phyloP scores from a whole-genome alignment of 164 flowering plant species.

The Warburgia ugandensis region DNA sequence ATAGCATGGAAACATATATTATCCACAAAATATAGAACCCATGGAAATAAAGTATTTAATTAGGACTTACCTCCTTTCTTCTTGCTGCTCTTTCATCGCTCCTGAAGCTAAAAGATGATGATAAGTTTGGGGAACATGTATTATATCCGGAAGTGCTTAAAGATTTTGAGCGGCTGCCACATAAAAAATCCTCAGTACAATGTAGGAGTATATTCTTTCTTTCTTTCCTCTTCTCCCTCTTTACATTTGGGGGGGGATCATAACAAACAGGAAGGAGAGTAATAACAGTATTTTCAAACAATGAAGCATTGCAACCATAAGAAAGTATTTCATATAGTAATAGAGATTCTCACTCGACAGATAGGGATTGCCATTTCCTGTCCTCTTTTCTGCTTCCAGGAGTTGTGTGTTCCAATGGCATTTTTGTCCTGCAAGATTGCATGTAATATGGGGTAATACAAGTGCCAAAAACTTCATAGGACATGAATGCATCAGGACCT shows the following conservation, averaged over 20 bases:
- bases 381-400: slow-evolving; percentile 22
- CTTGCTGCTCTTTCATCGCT: slow-evolving; percentile 86
- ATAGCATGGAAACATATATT: background rate
- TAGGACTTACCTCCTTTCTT: slow-evolving; percentile 68
- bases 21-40: background rate
- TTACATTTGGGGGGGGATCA: background rate
- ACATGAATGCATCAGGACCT: background rate
- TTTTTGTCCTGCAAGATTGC: slow-evolving; percentile 29
- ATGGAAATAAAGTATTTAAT: background rate
- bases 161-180: slow-evolving; percentile 28
- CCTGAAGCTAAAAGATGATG: slow-evolving; percentile 62
- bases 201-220: background rate
- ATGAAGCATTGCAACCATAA: too few species aligned
- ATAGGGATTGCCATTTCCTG: slow-evolving; percentile 24
- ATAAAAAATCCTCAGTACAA: background rate
- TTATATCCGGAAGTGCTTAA: slow-evolving; percentile 26
- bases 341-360: slow-evolving; percentile 27
- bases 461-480: background rate
- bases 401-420: slow-evolving; percentile 18
- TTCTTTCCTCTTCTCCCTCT: background rate
- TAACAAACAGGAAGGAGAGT: background rate
- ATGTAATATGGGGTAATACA: background rate
- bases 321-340: slow-evolving; percentile 4
- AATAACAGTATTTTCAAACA: too few species aligned
- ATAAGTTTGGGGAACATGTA: slow-evolving; percentile 26